Conservation (phyloP, 108 stramenopile genomes). For the Nitzschia inconspicua region DNA sequence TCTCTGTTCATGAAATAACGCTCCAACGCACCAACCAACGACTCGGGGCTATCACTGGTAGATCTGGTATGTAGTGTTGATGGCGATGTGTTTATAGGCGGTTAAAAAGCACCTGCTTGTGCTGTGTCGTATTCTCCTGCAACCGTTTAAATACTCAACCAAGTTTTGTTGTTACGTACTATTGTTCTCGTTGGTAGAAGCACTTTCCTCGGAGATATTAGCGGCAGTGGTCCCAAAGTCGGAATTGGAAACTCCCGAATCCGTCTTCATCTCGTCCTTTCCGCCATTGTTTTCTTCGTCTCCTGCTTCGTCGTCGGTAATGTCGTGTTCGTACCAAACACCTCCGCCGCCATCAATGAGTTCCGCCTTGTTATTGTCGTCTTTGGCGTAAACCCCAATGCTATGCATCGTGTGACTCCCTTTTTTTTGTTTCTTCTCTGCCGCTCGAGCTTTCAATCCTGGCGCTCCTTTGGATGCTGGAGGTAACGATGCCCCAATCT, state of each 20-base stretch:
- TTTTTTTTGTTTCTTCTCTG: constrained; percentile 53
- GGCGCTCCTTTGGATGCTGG: constrained; percentile 11
- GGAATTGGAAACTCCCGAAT: not conserved
- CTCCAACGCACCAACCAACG: too few relatives aligned
- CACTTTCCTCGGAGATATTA: too few relatives aligned
- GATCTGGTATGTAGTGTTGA: too few relatives aligned
- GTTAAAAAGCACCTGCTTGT: too few relatives aligned
- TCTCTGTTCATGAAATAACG: too few relatives aligned
- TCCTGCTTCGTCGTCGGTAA: constrained; percentile 64
- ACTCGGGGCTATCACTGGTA: too few relatives aligned
- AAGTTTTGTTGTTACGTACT: too few relatives aligned
- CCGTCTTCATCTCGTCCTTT: not conserved
- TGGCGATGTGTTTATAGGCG: too few relatives aligned
- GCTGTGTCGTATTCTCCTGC: too few relatives aligned
- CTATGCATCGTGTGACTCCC: constrained; percentile 90
- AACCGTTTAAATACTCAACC: too few relatives aligned
- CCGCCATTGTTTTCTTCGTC: constrained; percentile 8
- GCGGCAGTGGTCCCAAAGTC: too few relatives aligned
- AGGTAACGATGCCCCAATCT: constrained; percentile 37
- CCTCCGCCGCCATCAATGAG: constrained; percentile 85
- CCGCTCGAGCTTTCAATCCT: constrained; percentile 60
- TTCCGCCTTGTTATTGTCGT: constrained; percentile 81
- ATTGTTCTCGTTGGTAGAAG: too few relatives aligned
- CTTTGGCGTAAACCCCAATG: constrained; percentile 80
- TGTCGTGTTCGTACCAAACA: constrained; percentile 80